Evolutionary conservation across 164 flowering plant genomes (phyloP), one percentile per base, ranked within the genome.

Genomic region (Chimonanthus salicifolius): DNA sequence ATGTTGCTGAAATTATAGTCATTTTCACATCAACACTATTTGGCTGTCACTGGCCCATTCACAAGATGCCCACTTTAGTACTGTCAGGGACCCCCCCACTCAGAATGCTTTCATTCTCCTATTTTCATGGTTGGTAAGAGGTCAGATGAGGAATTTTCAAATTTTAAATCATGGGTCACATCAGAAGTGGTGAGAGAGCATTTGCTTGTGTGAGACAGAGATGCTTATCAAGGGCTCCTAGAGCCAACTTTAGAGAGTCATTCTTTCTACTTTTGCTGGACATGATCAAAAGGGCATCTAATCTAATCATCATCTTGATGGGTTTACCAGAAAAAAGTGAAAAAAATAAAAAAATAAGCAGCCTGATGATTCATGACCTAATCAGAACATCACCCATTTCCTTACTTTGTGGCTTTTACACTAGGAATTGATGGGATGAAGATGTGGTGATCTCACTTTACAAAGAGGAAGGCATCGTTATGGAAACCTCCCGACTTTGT

Each of bases 151-250:
- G 65, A 62, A 47, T 6, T 48, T 46, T 46, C 58, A 1, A 9
- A 60, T 49, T 58, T 18, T 78, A 72, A 33, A 33, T 33, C 33
- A 33, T 33, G 58, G 68, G 74, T 72, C 63, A 77, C 68, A 70
- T 75, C 78, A 64, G 4, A 49, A 7, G 63, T 50, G 18, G 64
- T 8, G 46, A 15, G 43, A 47, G 45, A 71, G 18, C 18, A 51
- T 69, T 64, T 33, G 74, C 20, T 62, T 20, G 46, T 67, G 48
- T 69, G 54, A 54, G 69, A n/a, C 21, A 49, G 62, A 75, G 16
- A 5, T 10, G 16, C 16, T 54, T 13, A 4, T 15, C 16, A 54
- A 54, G 16, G 60, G 60, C 60, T 54, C 60, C 60, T 54, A 13
- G 6, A 54, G 16, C 11, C 16, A 54, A 15, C 4, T n/a, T 54